A percentile compares a stretch with the other conserved stretches of the same genome.
phyloP scores from a whole-genome alignment of 352 stramenopile genomes.

The Globisporangium mamillatum region DNA sequence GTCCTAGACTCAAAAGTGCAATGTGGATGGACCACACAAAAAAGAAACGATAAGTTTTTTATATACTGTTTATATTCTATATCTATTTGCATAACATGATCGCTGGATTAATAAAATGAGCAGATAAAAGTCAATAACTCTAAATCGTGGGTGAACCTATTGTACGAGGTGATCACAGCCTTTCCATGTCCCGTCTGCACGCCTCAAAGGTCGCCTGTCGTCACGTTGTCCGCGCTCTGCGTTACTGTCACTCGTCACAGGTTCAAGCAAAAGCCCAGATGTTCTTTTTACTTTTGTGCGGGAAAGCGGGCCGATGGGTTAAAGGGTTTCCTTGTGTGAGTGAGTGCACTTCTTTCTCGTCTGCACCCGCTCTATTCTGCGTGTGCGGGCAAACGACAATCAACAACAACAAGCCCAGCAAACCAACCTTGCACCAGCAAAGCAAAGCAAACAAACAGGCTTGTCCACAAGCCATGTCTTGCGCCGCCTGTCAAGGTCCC shows the following conservation, averaged over 20 bases:
- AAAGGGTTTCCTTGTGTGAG: background rate
- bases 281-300: background rate
- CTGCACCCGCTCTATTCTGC: constrained; percentile 3
- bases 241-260: background rate
- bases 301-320: background rate
- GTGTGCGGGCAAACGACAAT: background rate
- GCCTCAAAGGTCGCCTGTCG: background rate
- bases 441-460: background rate
- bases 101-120: background rate
- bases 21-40: background rate
- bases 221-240: background rate
- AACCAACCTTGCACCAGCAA: background rate
- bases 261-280: background rate
- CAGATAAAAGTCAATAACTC: background rate
- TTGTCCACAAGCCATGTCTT: background rate
- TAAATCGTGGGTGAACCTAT: background rate
- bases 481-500: background rate
- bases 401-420: background rate
- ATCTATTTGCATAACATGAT: background rate
- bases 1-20: background rate
- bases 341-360: background rate
- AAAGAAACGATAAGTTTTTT: background rate
- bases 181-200: background rate
- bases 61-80: background rate
- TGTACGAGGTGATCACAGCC: background rate